These are phyloP conservation scores for Coprinellus aureogranulatus DNA, from an alignment of 768 basidiomycete species.

Conservation along the genomic window DNA sequence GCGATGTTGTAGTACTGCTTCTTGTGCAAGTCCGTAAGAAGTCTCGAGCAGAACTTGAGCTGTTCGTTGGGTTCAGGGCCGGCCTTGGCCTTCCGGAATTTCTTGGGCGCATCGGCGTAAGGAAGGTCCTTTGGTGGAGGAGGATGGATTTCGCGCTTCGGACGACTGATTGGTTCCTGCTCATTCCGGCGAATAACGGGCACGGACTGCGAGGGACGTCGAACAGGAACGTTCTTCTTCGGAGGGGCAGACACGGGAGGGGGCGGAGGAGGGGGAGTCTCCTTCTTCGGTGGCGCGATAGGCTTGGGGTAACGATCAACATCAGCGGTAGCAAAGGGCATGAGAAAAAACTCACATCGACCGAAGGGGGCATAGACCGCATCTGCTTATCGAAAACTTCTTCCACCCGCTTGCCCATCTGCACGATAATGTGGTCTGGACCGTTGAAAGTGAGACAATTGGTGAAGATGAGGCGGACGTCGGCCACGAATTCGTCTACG, in stretches of 20 bases:
- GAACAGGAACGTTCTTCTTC: conserved; percentile 48
- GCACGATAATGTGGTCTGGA: conserved; percentile 73
- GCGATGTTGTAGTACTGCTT: conserved; percentile 75
- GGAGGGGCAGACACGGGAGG: conserved; percentile 40
- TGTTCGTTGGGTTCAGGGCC: conserved; percentile 77
- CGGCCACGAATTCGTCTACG: conserved; percentile 78
- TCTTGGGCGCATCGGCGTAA: conserved; percentile 76
- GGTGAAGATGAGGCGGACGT: conserved; percentile 84
- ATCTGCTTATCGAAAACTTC: conserved; percentile 85
- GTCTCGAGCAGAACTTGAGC: conserved; percentile 75
- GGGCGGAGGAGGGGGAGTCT: conserved; percentile 41
- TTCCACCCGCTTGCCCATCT: conserved; percentile 80
- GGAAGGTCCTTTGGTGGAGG: conserved; percentile 89
- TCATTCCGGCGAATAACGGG: conserved; percentile 84
- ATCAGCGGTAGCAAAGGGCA: conserved; percentile 3
- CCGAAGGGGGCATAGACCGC: conserved; percentile 74
- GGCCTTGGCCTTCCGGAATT: conserved; percentile 59
- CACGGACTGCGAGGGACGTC: conserved; percentile 77
- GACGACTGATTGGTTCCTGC: conserved; percentile 57
- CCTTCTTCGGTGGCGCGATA: conserved; percentile 44
- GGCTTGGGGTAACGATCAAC: conserved; percentile 34
- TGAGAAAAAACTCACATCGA: conserved; percentile 56
- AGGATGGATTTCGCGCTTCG: conserved; percentile 97
- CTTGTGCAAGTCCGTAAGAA: conserved; percentile 72
- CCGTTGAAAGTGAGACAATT: conserved; percentile 95